phyloP scores from a whole-genome alignment of 2,329 filamentous ascomycete species.

The Pyrenochaeta sp. region DNA sequence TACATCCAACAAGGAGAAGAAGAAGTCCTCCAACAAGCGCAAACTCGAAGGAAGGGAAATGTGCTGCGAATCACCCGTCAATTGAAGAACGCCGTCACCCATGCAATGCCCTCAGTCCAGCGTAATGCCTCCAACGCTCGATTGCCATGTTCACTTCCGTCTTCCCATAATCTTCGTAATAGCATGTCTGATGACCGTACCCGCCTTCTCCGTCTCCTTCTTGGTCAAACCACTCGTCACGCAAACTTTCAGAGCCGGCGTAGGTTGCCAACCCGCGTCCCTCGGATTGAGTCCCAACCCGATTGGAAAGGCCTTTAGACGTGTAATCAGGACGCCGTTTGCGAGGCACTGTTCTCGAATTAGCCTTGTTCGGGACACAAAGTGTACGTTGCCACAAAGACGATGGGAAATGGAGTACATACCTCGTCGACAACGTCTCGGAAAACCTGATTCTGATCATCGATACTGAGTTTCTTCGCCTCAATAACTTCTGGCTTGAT shows the following conservation, averaged over 20 bases:
- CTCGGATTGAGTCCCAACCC: conserved; percentile 68
- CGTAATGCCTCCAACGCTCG: neutral
- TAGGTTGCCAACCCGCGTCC: conserved; percentile 72
- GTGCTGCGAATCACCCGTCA: neutral
- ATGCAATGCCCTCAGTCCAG: neutral
- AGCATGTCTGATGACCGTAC: conserved; percentile 85
- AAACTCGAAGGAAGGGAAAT: neutral
- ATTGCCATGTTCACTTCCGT: conserved; percentile 46
- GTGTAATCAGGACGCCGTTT: conserved; percentile 89
- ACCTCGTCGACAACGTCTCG: conserved; percentile 98
- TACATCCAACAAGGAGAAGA: too few species aligned
- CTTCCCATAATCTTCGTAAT: conserved; percentile 87
- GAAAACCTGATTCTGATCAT: conserved; percentile 84
- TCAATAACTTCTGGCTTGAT: conserved; percentile 85
- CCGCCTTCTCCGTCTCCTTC: conserved; percentile 96
- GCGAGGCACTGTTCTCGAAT: conserved; percentile 69
- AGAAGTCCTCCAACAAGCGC: too few species aligned
- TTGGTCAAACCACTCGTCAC: conserved; percentile 86
- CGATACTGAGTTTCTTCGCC: conserved; percentile 70
- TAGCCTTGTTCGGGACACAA: conserved; percentile 10
- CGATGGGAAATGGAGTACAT: conserved; percentile 42
- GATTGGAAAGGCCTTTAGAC: conserved; percentile 78
- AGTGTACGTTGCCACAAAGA: neutral
- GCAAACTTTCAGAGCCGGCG: conserved; percentile 89
- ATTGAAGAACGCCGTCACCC: conserved; percentile 4